Evolutionary conservation across 305 asterid species (phyloP).

Genomic region (Lippia alba): DNA sequence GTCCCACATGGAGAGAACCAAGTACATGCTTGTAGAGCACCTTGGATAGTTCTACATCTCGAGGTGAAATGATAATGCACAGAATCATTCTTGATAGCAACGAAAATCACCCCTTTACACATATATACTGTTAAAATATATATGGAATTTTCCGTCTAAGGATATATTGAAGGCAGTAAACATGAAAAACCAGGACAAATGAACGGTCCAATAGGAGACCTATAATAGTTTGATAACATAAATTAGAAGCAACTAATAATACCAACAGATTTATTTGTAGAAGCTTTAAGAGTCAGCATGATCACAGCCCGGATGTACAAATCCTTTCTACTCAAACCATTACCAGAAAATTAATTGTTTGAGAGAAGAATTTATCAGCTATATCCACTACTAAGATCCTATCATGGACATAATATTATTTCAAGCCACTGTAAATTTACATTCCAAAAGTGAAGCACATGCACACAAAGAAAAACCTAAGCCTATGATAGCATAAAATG

Average conservation of each 20-base stretch:
- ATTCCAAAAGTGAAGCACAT: constrained; percentile 21
- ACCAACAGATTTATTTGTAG: constrained; percentile 22
- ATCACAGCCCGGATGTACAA: constrained; percentile 23
- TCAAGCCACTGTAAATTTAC: constrained; percentile 7
- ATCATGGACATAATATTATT: constrained; percentile 20
- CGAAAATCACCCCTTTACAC: background rate
- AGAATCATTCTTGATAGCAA: constrained; percentile 20
- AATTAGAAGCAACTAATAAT: constrained; percentile 6
- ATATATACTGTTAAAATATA: constrained; percentile 2
- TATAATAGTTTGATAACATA: constrained; percentile 5
- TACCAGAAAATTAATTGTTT: constrained; percentile 17
- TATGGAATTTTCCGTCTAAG: background rate
- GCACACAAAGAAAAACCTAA: background rate
- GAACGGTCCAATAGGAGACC: constrained; percentile 5
- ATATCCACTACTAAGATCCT: constrained; percentile 22
- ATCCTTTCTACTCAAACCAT: constrained; percentile 1
- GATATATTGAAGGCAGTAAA: constrained; percentile 1
- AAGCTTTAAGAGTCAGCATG: constrained; percentile 24
- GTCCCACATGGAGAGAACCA: constrained; percentile 16
- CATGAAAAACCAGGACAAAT: constrained; percentile 11
- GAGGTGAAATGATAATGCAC: constrained; percentile 15
- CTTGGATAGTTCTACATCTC: constrained; percentile 11
- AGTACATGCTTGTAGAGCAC: constrained; percentile 8
- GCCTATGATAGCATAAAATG: constrained; percentile 10
- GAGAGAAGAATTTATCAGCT: constrained; percentile 22